These are phyloP conservation scores for Nakazawaea wyomingensis DNA, from an alignment of 805 yeast species.

Conservation along the genomic window DNA sequence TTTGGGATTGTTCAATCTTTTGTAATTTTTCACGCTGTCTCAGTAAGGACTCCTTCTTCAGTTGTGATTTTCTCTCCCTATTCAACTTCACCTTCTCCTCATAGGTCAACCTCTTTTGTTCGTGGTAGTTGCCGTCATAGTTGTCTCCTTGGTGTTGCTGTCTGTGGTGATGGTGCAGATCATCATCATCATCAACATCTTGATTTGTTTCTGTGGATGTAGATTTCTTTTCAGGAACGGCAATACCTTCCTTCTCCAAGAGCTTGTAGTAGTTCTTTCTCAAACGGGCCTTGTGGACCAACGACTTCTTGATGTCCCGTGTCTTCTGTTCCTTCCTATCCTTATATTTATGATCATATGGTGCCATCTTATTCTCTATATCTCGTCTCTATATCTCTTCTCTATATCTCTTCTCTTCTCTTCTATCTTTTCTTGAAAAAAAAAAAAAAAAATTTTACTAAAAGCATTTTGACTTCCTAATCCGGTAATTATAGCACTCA, in stretches of 20 bases:
- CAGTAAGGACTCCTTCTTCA: slow-evolving; percentile 34
- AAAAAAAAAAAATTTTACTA: neutral
- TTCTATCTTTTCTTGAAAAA: neutral
- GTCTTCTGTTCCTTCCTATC: slow-evolving; percentile 27
- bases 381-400: too few relatives aligned
- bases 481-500: neutral
- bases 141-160: neutral
- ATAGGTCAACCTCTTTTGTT: slow-evolving; percentile 22
- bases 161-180: too few relatives aligned
- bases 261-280: slow-evolving; percentile 78
- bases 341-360: slow-evolving; percentile 13
- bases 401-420: slow-evolving; percentile 9
- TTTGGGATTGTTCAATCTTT: slow-evolving; percentile 33
- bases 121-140: neutral
- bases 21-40: slow-evolving; percentile 28
- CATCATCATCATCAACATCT: neutral
- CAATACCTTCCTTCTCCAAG: slow-evolving; percentile 64
- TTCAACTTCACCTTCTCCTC: slow-evolving; percentile 41
- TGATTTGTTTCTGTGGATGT: neutral
- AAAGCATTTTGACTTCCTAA: neutral
- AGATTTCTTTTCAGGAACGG: slow-evolving; percentile 37
- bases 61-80: slow-evolving; percentile 41
- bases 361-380: too few relatives aligned
- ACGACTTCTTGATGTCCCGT: slow-evolving; percentile 71
- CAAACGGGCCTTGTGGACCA: slow-evolving; percentile 75